Percentiles rank a stretch among this genome's conserved stretches.
phyloP scores from a whole-genome alignment of 495 filamentous ascomycete genomes.

The Penicillium pancosmium region DNA sequence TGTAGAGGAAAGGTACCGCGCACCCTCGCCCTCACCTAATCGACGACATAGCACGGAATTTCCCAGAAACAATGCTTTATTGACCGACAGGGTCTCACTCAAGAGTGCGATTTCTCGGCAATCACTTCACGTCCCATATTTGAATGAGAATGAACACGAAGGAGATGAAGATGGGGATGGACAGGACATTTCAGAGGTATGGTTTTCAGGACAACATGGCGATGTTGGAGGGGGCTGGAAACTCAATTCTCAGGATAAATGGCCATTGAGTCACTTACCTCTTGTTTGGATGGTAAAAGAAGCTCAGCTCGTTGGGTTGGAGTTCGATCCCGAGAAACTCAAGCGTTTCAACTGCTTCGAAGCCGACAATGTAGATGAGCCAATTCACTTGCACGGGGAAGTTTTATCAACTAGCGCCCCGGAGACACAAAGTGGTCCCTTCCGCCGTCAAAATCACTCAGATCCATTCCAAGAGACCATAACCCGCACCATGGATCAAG shows the following conservation, averaged over 20 bases:
- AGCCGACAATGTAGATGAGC: constrained; percentile 1
- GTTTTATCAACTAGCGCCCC: not conserved
- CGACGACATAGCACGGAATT: constrained; percentile 12
- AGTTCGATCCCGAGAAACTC: constrained; percentile 67
- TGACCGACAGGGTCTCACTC: constrained; percentile 13
- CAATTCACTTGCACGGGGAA: not conserved
- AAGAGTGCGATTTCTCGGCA: constrained; percentile 15
- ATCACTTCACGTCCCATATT: constrained; percentile 14
- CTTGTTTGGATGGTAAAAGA: constrained; percentile 82
- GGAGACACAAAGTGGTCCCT: not conserved
- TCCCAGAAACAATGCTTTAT: not conserved
- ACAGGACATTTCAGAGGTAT: constrained; percentile 77
- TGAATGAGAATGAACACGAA: constrained; percentile 7
- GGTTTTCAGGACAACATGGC: constrained; percentile 79
- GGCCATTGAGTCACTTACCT: constrained; percentile 67
- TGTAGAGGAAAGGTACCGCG: constrained; percentile 20
- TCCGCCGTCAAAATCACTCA: not conserved
- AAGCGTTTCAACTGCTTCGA: constrained; percentile 61
- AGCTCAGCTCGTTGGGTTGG: constrained; percentile 67
- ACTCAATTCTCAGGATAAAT: constrained; percentile 52
- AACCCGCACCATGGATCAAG: constrained; percentile 30
- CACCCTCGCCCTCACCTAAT: constrained; percentile 10
- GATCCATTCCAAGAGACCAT: constrained; percentile 15
- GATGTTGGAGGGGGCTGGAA: constrained; percentile 85
- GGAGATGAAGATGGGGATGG: constrained; percentile 55